Evolutionary conservation across 306 rosid species (phyloP), one percentile per base, ranked within the genome.

Genomic region (Calophaca sinica): DNA sequence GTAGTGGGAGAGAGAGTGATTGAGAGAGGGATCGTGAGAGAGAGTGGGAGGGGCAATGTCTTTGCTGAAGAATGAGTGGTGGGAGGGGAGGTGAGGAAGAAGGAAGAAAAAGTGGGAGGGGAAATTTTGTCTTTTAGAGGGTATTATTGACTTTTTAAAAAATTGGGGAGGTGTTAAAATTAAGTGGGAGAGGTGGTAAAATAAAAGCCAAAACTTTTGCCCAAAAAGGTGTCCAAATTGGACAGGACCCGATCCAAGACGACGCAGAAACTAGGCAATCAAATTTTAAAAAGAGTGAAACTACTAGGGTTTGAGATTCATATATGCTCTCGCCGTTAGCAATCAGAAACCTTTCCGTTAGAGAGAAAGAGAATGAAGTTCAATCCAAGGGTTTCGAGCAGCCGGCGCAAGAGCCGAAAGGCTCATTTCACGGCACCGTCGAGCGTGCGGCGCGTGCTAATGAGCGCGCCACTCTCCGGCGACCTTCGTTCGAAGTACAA

Each of bases 401-500:
- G 97, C 72, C 89, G 98, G 7, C 94, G 97, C 65, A 94, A 94
- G 96, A 91, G 75, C 84, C 89, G 98, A 8, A 91, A 91, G 97
- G 98, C 98, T 0, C 98, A 91, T 76, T 94, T 94, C 89, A 76
- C 96, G 0, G 98, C 98, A 33, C 97, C 98, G 48, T 94, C 98
- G 14, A 91, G 97, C 82, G 88, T 94, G 0, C 91, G 98, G 0
- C 96, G 97, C 1, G 84, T 94, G 2, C 61, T 91, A 20, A 94
- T 94, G 98, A 91, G 97, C 63, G 91, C 97, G 10, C 93, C 98
- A 0, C 98, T 94, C 59, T 87, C 98, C 26, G 41, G 41, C 26
- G 98, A 94, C 67, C 90, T 94, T 11, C 89, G 98, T 0, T 82
- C 93, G 9, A 94, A 94, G 84, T 90, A 94, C 90, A 94, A 91